Evolutionary conservation across 441 rosid species (phyloP).

Genomic region (Populus hybrid): DNA sequence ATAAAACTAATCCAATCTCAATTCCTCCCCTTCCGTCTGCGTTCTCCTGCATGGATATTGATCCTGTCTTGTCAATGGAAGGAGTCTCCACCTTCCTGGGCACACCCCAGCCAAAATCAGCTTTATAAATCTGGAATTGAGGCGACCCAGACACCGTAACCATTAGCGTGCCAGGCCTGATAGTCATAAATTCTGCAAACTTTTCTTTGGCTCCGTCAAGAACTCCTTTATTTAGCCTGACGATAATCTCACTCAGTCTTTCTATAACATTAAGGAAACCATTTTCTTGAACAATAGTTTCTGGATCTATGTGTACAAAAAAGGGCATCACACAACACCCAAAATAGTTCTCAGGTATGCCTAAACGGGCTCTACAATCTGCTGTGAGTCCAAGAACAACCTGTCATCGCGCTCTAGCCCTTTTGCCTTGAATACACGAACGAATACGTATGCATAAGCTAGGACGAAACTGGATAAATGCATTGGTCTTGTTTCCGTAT

Average conservation of each 20-base stretch:
- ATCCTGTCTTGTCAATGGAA: constrained; percentile 1
- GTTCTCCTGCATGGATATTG: constrained; percentile 12
- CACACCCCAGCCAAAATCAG: constrained; percentile 22
- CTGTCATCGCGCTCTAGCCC: constrained; percentile 15
- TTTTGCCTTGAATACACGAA: constrained; percentile 33
- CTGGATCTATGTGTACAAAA: not conserved
- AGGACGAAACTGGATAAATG: constrained; percentile 36
- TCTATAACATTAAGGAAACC: not conserved
- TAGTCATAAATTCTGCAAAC: not conserved
- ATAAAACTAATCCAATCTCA: constrained; percentile 5
- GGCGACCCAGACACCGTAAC: constrained; percentile 13
- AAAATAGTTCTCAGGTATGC: constrained; percentile 13
- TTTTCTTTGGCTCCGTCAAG: not conserved
- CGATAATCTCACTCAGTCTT: not conserved
- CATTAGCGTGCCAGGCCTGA: not conserved
- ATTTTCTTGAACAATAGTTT: not conserved
- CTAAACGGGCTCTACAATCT: constrained; percentile 16
- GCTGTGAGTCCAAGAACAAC: constrained; percentile 16
- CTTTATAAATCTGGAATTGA: not conserved
- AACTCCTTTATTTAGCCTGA: not conserved
- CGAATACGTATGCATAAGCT: constrained; percentile 25
- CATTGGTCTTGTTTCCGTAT: constrained; percentile 1
- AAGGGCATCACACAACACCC: not conserved
- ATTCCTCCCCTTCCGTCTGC: constrained; percentile 16
- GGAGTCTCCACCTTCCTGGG: constrained; percentile 13